These are phyloP conservation scores for Austropuccinia psidii DNA, from an alignment of 1,284 basidiomycete genomes.

Conservation along the genomic window DNA sequence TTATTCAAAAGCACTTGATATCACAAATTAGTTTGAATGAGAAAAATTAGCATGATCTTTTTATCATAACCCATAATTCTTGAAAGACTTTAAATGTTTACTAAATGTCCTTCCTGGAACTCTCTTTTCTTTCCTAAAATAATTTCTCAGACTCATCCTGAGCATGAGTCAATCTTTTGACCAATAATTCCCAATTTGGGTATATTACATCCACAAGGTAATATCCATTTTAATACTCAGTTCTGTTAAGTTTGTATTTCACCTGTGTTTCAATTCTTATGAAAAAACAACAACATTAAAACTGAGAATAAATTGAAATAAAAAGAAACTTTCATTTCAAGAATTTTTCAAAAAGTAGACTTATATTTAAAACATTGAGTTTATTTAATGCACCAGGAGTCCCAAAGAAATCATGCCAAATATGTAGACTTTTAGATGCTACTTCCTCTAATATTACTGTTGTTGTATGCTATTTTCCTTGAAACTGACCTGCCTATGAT, in stretches of 20 bases:
- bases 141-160: neutral
- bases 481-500: neutral
- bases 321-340: neutral
- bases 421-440: neutral
- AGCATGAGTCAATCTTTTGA: neutral
- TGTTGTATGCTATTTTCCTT: neutral
- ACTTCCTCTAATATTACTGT: neutral
- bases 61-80: neutral
- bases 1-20: too few species aligned
- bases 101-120: neutral
- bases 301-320: neutral
- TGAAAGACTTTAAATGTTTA: neutral
- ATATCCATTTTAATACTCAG: neutral
- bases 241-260: neutral
- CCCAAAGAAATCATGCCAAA: slow-evolving; percentile 14
- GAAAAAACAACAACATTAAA: neutral
- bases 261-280: neutral
- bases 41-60: neutral
- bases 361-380: neutral
- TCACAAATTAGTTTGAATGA: too few species aligned
- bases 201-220: neutral
- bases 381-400: neutral
- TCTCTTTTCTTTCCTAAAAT: neutral
- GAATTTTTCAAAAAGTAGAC: neutral
- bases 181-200: neutral